A percentile compares a stretch with the other conserved stretches of the same genome.
Conservation (phyloP, 805 yeast species). For the Ogataea populi-albae region DNA sequence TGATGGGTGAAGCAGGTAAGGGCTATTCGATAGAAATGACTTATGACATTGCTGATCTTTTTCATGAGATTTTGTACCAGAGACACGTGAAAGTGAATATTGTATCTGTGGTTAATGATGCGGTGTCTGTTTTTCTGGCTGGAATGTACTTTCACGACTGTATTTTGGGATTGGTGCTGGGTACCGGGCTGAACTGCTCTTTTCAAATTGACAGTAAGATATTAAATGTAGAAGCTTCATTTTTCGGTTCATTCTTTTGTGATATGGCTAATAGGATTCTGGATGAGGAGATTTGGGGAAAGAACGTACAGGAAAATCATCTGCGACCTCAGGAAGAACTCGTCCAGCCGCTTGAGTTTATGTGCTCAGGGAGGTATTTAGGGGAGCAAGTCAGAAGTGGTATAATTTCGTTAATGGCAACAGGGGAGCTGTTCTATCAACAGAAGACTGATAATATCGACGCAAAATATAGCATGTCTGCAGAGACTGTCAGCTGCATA, state of each 20-base stretch:
- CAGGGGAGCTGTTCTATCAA: constrained; percentile 12
- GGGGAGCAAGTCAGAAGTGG: constrained; percentile 51
- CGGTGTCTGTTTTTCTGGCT: constrained; percentile 62
- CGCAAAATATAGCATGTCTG: no score
- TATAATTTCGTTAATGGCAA: constrained; percentile 34
- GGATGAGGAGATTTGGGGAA: constrained; percentile 35
- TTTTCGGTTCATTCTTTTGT: constrained; percentile 45
- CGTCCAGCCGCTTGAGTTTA: constrained; percentile 56
- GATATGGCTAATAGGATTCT: constrained; percentile 39
- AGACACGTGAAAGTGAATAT: constrained; percentile 43
- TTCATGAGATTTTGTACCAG: constrained; percentile 39
- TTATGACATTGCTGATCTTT: constrained; percentile 38
- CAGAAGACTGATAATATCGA: no score
- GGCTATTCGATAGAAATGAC: no score
- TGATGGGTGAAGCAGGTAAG: constrained; percentile 1
- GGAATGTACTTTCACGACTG: constrained; percentile 38
- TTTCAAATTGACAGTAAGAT: constrained; percentile 33
- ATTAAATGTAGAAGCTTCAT: constrained; percentile 53
- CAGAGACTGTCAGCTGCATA: no score
- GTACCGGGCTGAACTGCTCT: constrained; percentile 66
- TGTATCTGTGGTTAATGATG: constrained; percentile 52
- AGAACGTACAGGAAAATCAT: constrained; percentile 1
- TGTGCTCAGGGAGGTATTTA: constrained; percentile 55
- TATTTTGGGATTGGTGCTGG: constrained; percentile 56
- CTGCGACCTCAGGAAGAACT: constrained; percentile 2